Evolutionary conservation across 2,329 filamentous ascomycete genomes (phyloP).

Genomic region (Ophiosphaerella herpotricha): DNA sequence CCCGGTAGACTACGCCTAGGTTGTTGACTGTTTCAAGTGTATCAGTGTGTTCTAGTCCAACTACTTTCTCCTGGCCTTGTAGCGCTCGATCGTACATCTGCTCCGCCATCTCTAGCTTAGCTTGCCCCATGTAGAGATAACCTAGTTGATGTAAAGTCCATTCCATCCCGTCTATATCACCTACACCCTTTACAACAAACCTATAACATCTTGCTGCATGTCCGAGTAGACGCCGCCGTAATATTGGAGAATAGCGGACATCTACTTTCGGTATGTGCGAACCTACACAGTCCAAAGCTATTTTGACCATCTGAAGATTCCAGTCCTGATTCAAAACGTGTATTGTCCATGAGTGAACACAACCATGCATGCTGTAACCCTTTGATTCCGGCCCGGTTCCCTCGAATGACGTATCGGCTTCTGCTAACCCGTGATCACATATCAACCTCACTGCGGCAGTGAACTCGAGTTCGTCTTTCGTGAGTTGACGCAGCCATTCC

Average conservation of each 20-base stretch:
- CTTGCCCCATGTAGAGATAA: no score
- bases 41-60: slow-evolving; percentile 8
- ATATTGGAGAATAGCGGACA: slow-evolving; percentile 13
- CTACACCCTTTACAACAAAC: slow-evolving; percentile 14
- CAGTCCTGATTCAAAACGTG: slow-evolving; percentile 30
- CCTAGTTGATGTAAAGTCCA: slow-evolving; percentile 14
- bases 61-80: slow-evolving; percentile 15
- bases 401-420: slow-evolving; percentile 18
- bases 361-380: slow-evolving; percentile 43
- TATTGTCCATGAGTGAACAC: slow-evolving; percentile 41
- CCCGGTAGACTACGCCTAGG: background rate
- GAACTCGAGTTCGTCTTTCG: slow-evolving; percentile 21
- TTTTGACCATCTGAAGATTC: slow-evolving; percentile 11
- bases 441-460: slow-evolving; percentile 33
- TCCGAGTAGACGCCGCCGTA: slow-evolving; percentile 20
- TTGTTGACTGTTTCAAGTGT: slow-evolving; percentile 14
- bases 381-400: slow-evolving; percentile 7
- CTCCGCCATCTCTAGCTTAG: slow-evolving; percentile 13
- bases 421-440: slow-evolving; percentile 36
- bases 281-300: slow-evolving; percentile 22
- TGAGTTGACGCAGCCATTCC: slow-evolving; percentile 23
- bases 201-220: slow-evolving; percentile 4
- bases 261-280: slow-evolving; percentile 14
- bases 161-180: slow-evolving; percentile 12
- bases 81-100: slow-evolving; percentile 16